These are phyloP conservation scores for Penicillium canariense DNA, from an alignment of 495 filamentous ascomycete genomes.

Conservation along the genomic window DNA sequence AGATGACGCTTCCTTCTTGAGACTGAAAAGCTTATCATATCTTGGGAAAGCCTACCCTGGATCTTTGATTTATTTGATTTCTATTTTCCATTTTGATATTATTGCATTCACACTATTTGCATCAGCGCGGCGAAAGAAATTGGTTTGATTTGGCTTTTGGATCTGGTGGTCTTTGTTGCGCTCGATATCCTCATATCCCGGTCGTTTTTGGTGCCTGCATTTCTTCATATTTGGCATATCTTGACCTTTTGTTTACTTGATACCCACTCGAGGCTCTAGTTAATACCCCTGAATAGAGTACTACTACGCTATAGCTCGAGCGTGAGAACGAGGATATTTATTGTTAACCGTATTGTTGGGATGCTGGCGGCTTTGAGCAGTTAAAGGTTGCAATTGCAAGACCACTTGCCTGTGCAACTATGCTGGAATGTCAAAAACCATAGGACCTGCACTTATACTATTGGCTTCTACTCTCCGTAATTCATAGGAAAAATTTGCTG, in stretches of 20 bases:
- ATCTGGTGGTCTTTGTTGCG: conserved; percentile 12
- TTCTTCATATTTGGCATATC: background rate
- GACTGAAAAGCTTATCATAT: background rate
- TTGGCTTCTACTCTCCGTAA: no score
- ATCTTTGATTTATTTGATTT: conserved; percentile 1
- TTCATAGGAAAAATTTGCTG: no score
- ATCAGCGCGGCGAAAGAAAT: conserved; percentile 29
- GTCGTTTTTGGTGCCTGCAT: background rate
- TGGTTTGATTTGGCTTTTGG: conserved; percentile 10
- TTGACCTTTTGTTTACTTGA: background rate
- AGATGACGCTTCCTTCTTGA: conserved; percentile 12
- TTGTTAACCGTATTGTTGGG: no score
- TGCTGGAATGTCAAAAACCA: no score
- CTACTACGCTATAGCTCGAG: no score
- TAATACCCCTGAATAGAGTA: background rate
- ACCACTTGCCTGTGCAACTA: no score
- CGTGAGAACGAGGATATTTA: no score
- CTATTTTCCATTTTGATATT: conserved; percentile 5
- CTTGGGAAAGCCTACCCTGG: background rate
- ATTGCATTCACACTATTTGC: conserved; percentile 21
- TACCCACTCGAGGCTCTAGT: background rate
- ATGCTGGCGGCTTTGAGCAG: no score
- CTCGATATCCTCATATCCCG: conserved; percentile 1
- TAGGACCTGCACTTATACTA: no score
- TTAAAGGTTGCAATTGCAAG: no score